These are phyloP conservation scores for Fraxinus xanthoxyloides DNA, from an alignment of 305 asterid genomes.

Conservation along the genomic window DNA sequence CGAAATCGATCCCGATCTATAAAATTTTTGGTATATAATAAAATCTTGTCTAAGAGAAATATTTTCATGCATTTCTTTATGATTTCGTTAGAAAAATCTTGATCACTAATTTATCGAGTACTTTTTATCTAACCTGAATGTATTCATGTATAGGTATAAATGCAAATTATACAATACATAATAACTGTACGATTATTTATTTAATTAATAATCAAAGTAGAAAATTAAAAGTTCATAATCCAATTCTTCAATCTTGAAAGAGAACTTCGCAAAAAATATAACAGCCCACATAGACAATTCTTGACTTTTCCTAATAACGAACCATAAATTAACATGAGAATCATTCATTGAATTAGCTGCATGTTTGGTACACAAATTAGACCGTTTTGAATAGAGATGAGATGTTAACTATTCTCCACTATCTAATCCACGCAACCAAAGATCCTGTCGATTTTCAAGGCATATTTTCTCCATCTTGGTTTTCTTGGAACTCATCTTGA, in stretches of 20 bases:
- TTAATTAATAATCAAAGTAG: background rate
- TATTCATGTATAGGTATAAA: background rate
- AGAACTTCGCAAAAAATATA: background rate
- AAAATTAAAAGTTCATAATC: background rate
- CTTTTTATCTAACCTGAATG: background rate
- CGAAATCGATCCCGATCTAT: background rate
- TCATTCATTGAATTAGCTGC: background rate
- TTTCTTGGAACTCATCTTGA: slow-evolving; percentile 6
- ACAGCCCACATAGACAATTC: background rate
- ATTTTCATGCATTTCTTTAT: background rate
- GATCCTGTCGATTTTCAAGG: background rate
- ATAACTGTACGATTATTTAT: background rate
- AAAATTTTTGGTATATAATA: background rate
- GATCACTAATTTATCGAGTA: background rate
- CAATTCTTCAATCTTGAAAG: background rate
- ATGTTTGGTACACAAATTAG: background rate
- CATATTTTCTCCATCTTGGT: slow-evolving; percentile 21
- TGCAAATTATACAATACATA: background rate
- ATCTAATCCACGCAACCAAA: background rate
- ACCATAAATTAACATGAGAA: background rate
- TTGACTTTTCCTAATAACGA: background rate
- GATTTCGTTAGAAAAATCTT: background rate
- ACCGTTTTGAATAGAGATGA: background rate
- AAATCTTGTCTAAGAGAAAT: background rate
- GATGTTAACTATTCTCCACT: background rate